A percentile compares a stretch with the other conserved stretches of the same genome.
Conservation (phyloP, 306 rosid species). For the Malus sieversii region DNA sequence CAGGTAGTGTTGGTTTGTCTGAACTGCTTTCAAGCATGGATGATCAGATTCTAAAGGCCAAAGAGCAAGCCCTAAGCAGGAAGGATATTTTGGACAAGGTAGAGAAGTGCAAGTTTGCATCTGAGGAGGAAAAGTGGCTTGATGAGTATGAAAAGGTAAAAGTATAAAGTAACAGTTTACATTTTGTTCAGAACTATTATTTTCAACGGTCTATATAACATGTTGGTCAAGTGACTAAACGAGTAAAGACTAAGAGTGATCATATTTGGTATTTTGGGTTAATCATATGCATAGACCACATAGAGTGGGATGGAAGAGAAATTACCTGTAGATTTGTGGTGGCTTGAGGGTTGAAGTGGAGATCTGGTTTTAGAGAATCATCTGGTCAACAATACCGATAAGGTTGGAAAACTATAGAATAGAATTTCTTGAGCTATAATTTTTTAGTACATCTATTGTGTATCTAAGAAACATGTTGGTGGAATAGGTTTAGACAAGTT, state of each 20-base stretch:
- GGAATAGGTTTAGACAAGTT: not conserved
- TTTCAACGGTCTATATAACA: not conserved
- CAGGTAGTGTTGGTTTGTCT: constrained; percentile 53
- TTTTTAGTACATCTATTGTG: not conserved
- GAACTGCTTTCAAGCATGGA: constrained; percentile 83
- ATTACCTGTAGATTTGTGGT: not conserved
- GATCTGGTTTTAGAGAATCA: not conserved
- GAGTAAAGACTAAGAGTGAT: not conserved
- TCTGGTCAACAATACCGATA: not conserved
- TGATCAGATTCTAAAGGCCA: constrained; percentile 69
- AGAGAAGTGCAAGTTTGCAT: constrained; percentile 78
- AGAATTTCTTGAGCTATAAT: not conserved
- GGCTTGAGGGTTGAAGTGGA: not conserved
- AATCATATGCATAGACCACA: not conserved
- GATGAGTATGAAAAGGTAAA: constrained; percentile 91
- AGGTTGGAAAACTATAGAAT: not conserved
- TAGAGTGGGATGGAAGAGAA: not conserved
- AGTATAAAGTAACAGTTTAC: not conserved
- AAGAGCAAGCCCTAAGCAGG: constrained; percentile 79
- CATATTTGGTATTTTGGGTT: not conserved
- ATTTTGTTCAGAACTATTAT: not conserved
- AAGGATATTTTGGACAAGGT: constrained; percentile 85
- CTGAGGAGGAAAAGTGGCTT: constrained; percentile 93
- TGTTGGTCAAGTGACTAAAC: too few species aligned
- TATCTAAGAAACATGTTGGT: not conserved